phyloP scores from a whole-genome alignment of 208 protist species.

The Leishmania braziliensis region DNA sequence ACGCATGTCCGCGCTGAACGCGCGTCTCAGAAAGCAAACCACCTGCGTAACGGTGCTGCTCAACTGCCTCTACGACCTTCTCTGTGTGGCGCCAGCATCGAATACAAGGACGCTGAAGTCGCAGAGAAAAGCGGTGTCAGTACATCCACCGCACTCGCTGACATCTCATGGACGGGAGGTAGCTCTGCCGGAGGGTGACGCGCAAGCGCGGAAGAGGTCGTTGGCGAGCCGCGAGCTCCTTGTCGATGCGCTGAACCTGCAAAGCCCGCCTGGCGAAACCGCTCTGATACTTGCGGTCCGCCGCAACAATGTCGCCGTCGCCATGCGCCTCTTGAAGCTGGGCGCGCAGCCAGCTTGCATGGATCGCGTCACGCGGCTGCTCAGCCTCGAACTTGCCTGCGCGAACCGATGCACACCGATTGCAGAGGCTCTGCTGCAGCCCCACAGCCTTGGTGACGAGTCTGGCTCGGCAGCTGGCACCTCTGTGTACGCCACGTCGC shows the following conservation, averaged over 20 bases:
- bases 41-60: constrained; percentile 41
- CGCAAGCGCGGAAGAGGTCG: neutral
- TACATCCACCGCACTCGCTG: neutral
- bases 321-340: constrained; percentile 62
- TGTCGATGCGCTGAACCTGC: constrained; percentile 58
- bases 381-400: constrained; percentile 78
- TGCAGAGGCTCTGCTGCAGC: constrained; percentile 47
- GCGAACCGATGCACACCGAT: constrained; percentile 65
- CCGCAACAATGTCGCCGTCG: constrained; percentile 53
- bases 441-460: constrained; percentile 7
- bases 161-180: neutral
- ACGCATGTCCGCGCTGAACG: neutral
- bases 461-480: neutral
- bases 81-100: constrained; percentile 10
- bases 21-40: constrained; percentile 23
- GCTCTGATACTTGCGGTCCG: constrained; percentile 67
- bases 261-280: constrained; percentile 68
- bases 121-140: neutral
- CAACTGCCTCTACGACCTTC: constrained; percentile 48
- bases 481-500: constrained; percentile 42
- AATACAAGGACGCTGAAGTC: neutral
- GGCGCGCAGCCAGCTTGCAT: constrained; percentile 64
- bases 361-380: constrained; percentile 66
- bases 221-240: constrained; percentile 17
- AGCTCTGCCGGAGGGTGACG: too few species aligned